These are phyloP conservation scores for Clohesyomyces aquaticus DNA, from an alignment of 495 filamentous ascomycete species.

Conservation along the genomic window DNA sequence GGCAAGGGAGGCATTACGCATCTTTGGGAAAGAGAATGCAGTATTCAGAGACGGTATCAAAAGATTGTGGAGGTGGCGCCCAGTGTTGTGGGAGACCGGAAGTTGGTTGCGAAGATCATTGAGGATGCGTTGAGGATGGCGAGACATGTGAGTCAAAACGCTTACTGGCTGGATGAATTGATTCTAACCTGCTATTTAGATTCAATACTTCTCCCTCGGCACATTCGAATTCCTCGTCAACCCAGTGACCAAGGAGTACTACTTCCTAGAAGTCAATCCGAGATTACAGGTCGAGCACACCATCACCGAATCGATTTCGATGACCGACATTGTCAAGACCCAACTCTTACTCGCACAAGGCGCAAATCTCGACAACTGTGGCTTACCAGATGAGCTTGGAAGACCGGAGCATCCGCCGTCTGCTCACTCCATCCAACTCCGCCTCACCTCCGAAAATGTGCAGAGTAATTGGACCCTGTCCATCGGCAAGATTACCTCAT, in stretches of 20 bases:
- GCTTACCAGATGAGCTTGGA: conserved; percentile 43
- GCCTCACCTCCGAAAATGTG: conserved; percentile 61
- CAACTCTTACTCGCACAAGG: conserved; percentile 63
- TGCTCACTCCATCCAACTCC: conserved; percentile 58
- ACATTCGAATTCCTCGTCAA: conserved; percentile 51
- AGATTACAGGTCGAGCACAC: conserved; percentile 57
- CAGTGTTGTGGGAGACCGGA: conserved; percentile 47
- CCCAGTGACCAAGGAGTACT: conserved; percentile 42
- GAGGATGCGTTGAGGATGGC: conserved; percentile 47
- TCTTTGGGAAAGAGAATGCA: conserved; percentile 51
- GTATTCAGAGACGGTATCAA: conserved; percentile 49
- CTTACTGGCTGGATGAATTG: neutral
- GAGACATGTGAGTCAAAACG: conserved; percentile 32
- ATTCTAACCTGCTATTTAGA: conserved; percentile 24
- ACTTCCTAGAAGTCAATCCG: conserved; percentile 50
- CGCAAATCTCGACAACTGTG: conserved; percentile 48
- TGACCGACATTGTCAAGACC: conserved; percentile 49
- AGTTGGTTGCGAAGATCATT: conserved; percentile 48
- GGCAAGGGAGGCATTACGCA: conserved; percentile 45
- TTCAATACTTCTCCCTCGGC: conserved; percentile 46
- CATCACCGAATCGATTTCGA: conserved; percentile 53
- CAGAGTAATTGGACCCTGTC: conserved; percentile 58
- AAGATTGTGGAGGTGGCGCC: conserved; percentile 54
- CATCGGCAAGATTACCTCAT: conserved; percentile 60
- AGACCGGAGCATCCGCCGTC: conserved; percentile 44